A percentile compares a stretch with the other conserved stretches of the same genome.
Evolutionary conservation across 768 basidiomycete genomes (phyloP).

Genomic region (Leccinum variicolor): DNA sequence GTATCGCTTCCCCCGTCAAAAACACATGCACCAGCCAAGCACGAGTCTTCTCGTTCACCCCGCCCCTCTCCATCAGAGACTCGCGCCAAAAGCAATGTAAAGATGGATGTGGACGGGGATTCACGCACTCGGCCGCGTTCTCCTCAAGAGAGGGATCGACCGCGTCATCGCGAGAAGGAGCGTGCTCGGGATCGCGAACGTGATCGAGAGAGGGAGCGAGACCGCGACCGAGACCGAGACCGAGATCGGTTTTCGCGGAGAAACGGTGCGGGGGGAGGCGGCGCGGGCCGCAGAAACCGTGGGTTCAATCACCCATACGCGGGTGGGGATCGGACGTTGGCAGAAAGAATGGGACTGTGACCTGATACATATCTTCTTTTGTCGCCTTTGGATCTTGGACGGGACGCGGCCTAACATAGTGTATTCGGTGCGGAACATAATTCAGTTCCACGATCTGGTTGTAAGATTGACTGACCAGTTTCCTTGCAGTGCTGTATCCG

Average conservation of each 20-base stretch:
- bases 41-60: conserved; percentile 30
- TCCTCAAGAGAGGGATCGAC: conserved; percentile 39
- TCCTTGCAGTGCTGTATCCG: conserved; percentile 32
- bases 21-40: conserved; percentile 17
- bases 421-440: conserved; percentile 36
- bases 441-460: conserved; percentile 8
- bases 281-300: conserved; percentile 60
- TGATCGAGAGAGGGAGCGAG: conserved; percentile 35
- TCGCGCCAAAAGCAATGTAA: conserved; percentile 29
- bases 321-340: conserved; percentile 73
- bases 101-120: conserved; percentile 61
- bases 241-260: conserved; percentile 40
- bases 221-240: conserved; percentile 36
- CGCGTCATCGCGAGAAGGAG: conserved; percentile 36
- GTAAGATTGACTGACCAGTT: conserved; percentile 31
- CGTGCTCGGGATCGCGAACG: conserved; percentile 34
- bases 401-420: conserved; percentile 26
- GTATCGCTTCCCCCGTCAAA: conserved; percentile 29
- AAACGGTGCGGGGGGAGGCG: conserved; percentile 43
- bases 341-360: conserved; percentile 79
- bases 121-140: conserved; percentile 42
- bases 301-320: conserved; percentile 35
- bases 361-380: conserved; percentile 11
- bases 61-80: conserved; percentile 27
- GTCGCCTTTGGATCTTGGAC: conserved; percentile 17